Evolutionary conservation across 805 yeast genomes (phyloP), one percentile per base, ranked within the genome.

Genomic region (Candida ponderosae): DNA sequence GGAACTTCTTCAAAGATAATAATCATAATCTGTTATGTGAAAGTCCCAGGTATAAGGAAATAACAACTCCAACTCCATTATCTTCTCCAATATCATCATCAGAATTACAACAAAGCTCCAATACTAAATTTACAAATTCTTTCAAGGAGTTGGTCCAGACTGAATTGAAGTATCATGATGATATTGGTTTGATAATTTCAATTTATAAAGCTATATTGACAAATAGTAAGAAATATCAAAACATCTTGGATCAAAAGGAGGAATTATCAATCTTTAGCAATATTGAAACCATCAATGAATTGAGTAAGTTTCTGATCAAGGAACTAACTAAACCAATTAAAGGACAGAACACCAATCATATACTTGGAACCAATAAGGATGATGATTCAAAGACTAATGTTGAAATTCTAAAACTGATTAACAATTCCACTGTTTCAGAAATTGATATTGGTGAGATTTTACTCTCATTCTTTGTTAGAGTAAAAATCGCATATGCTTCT

Each of bases 251-350:
- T 19, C 35, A 46, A 5, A 51, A 52, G 18, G 72, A 70, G 24
- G 63, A 62, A 37, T 32, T 60, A 5, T 37, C 61, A 7, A 43
- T 72, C 2, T 71, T 72, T 53, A 70, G 73, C 1, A 68, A 70
- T 42, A 45, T 68, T 29, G 64, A 56, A 14, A 58, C 67, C 2
- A 57, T 72, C 24, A 38, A 57, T 6, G 61, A 63, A 9, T 45
- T 67, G 5, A 61, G 68, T 41, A 50, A 53, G 14, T 38, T 61
- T 4, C 56, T 68, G 16, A 28, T 56, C 8, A 47, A 45, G 4
- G 42, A 50, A 4, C 28, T 53, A 2, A 32, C 30, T 2, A 45
- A 42, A 27, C 27, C 29, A 4, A 34, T 36, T 14, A 27, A 33
- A 8, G 13, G 24, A 3, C 21, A 27, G 2, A 11, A 24, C 14